Conservation (phyloP, 164 flowering plant genomes). For the Malania oleifera region DNA sequence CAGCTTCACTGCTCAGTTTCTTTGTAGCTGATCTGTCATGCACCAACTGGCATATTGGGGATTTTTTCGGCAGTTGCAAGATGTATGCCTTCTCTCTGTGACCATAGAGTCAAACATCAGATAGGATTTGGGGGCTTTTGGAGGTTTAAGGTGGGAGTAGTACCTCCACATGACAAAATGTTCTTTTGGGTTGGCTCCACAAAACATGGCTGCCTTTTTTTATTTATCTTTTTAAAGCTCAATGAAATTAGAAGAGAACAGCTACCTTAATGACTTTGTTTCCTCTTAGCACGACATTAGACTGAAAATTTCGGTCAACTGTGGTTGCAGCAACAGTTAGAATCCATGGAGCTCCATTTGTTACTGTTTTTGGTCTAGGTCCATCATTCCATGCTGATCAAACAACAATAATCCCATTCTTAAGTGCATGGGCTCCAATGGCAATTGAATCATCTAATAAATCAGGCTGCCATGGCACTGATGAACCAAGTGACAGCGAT, state of each 20-base stretch:
- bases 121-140: too few species aligned
- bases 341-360: constrained; percentile 80
- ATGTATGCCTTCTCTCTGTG: constrained; percentile 31
- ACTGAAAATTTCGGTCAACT: constrained; percentile 44
- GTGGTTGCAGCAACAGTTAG: constrained; percentile 60
- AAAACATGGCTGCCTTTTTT: too few species aligned
- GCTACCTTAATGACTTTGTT: constrained; percentile 52
- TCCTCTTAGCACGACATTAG: constrained; percentile 35
- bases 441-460: constrained; percentile 57
- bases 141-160: too few species aligned
- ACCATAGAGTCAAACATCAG: too few species aligned
- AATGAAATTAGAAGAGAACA: not conserved
- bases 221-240: too few species aligned
- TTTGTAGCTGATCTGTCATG: constrained; percentile 31
- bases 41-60: constrained; percentile 36
- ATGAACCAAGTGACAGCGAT: constrained; percentile 54
- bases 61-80: constrained; percentile 25
- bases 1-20: constrained; percentile 4
- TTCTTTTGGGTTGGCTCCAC: too few species aligned
- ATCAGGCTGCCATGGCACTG: constrained; percentile 18
- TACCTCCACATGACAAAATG: too few species aligned
- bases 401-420: constrained; percentile 57
- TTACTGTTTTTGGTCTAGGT: constrained; percentile 38
- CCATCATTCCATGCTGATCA: constrained; percentile 85
- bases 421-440: constrained; percentile 73